phyloP scores from a whole-genome alignment of 805 yeast species.

The Ascoidea asiatica region DNA sequence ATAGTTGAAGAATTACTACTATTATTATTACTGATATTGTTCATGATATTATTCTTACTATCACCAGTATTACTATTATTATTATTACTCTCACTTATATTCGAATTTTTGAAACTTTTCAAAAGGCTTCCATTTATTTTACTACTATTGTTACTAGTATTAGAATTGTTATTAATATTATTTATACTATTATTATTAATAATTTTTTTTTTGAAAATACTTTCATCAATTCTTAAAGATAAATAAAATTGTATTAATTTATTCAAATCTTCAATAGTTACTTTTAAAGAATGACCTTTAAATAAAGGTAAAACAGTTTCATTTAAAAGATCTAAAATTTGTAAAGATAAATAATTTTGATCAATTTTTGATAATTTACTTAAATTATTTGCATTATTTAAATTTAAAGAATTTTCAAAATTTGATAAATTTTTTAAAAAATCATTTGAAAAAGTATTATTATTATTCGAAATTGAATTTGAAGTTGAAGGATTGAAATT shows the following conservation, averaged over 20 bases:
- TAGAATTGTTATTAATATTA: neutral
- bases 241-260: conserved; percentile 20
- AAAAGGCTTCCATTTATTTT: neutral
- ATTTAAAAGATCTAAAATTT: conserved; percentile 19
- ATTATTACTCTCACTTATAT: neutral
- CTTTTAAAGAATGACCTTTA: conserved; percentile 19
- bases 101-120: neutral
- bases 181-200: neutral
- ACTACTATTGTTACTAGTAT: neutral
- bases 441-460: conserved; percentile 15
- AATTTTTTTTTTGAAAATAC: conserved; percentile 1
- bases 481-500: conserved; percentile 17
- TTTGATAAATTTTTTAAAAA: conserved; percentile 15
- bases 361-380: conserved; percentile 14
- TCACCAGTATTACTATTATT: neutral
- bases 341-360: conserved; percentile 19
- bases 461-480: conserved; percentile 7
- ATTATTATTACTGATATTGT: neutral
- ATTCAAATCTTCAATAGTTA: conserved; percentile 24
- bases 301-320: conserved; percentile 21
- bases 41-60: no score
- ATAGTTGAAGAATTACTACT: neutral
- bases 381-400: conserved; percentile 13
- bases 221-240: conserved; percentile 12
- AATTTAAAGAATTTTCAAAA: conserved; percentile 13